A percentile compares a stretch with the other conserved stretches of the same genome.
These are phyloP conservation scores for Viridothelium virens DNA, from an alignment of 495 filamentous ascomycete species.

Conservation along the genomic window DNA sequence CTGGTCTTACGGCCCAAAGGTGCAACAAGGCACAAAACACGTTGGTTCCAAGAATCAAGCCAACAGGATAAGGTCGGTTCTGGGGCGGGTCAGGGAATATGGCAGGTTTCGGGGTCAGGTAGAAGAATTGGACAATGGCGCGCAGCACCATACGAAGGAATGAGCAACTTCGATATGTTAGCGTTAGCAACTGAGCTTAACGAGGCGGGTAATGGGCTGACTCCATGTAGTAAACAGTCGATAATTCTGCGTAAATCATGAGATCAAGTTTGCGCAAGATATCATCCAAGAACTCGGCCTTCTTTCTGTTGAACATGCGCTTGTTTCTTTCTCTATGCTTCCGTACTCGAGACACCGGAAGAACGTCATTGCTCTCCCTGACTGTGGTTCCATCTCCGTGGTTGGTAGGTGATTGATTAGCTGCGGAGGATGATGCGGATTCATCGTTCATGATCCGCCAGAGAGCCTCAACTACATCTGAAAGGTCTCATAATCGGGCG, in stretches of 20 bases:
- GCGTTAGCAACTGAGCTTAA: slow-evolving; percentile 19
- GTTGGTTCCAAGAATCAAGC: slow-evolving; percentile 62
- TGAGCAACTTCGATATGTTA: slow-evolving; percentile 57
- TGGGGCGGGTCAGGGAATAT: slow-evolving; percentile 49
- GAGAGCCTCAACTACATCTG: background rate
- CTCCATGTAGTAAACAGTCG: slow-evolving; percentile 87
- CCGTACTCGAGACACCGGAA: slow-evolving; percentile 15
- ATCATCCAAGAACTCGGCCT: slow-evolving; percentile 57
- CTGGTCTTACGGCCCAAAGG: slow-evolving; percentile 50
- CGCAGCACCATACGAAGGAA: slow-evolving; percentile 64
- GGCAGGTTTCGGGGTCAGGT: slow-evolving; percentile 71
- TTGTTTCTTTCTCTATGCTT: slow-evolving; percentile 34
- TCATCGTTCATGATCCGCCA: slow-evolving; percentile 54
- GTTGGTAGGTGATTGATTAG: slow-evolving; percentile 26
- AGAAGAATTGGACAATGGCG: slow-evolving; percentile 60
- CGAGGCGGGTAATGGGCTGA: slow-evolving; percentile 38
- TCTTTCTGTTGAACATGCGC: slow-evolving; percentile 43
- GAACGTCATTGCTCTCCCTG: slow-evolving; percentile 9
- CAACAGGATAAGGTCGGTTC: slow-evolving; percentile 55
- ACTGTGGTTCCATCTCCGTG: slow-evolving; percentile 25
- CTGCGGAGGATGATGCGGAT: slow-evolving; percentile 45
- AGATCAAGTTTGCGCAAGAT: slow-evolving; percentile 69
- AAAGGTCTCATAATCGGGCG: background rate
- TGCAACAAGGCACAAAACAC: slow-evolving; percentile 67
- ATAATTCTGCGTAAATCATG: slow-evolving; percentile 72